Base-by-base conservation (phyloP, 2,329 filamentous ascomycete genomes). In the Hypocreales sp. region DNA sequence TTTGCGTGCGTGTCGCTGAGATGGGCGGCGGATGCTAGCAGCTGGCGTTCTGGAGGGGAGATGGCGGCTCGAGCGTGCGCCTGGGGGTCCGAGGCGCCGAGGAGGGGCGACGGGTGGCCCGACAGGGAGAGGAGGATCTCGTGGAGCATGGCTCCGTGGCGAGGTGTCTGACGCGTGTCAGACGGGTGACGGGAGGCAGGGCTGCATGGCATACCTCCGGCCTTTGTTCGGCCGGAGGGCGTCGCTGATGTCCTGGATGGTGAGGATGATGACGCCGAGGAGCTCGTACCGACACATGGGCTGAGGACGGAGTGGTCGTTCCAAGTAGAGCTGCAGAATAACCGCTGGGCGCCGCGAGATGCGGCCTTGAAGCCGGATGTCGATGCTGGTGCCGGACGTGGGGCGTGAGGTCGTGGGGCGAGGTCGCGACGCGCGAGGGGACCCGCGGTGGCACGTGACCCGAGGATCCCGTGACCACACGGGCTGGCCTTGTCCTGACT, bases 121-220 rank as follows among this genome's bases (percentile, higher is more conserved):
- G 86, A 92, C 55, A 95, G 75, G 52, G 86, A 87, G 55, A 98
- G 77, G 55, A 95, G 74, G 60, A 98, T 83, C 65, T 98, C 90
- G 70, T 95, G 90, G 53, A 98, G 80, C 90, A 98, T 98, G 40
- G 40, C 25, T 29, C 27, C 7, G 9, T 20, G 7, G 10, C 7
- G 24, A 12, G 15, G 11, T n/a, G 18, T 7, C 4, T 11, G 13
- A 8, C n/a, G 11, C 4, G 5, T 7, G n/a, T n/a, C n/a, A n/a
- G n/a, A n/a, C n/a, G n/a, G n/a, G n/a, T n/a, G n/a, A n/a, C n/a
- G n/a, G n/a, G n/a, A n/a, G n/a, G n/a, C n/a, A n/a, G n/a, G n/a
- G n/a, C n/a, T n/a, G n/a, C n/a, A n/a, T n/a, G n/a, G n/a, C n/a
- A n/a, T n/a, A n/a, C n/a, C n/a, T n/a, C n/a, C n/a, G n/a, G n/a